Evolutionary conservation across 345 rosid genomes (phyloP), one percentile per base, ranked within the genome.

Genomic region (Eucalyptus decipiens): DNA sequence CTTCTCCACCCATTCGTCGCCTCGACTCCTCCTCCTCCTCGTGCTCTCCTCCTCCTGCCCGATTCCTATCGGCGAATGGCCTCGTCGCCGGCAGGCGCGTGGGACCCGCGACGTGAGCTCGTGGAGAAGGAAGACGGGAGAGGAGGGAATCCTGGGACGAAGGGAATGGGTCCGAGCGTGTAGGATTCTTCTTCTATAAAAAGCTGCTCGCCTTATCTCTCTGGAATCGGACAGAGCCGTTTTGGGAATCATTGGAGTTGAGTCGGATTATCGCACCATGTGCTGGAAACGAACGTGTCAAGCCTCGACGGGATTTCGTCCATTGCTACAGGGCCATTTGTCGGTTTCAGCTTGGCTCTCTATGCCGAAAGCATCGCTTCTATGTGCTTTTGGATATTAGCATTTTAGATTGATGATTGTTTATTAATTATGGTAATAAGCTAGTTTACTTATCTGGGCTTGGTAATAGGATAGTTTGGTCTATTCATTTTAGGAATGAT

Each of bases 1-100:
- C 91, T 87, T 93, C 96, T 37, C 43, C 72, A 9, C 86, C 89
- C 89, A 88, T 88, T 0, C 5, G 83, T 21, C 83, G 83, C 83
- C 19, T 11, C 58, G 58, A 52, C 42, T 40, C 12, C 45, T 72
- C 45, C 43, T 69, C 43, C 42, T 72, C 45, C 80, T 67, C 40
- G 80, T 32, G 34, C 80, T 16, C 80, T 28, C 67, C 37, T 62
- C 76, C 76, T 16, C 76, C 76, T 65, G 2, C 76, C 76, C 37
- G 76, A n/a, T 65, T 8, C 76, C 21, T 15, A n/a, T 65, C 40
- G 37, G 40, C 40, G 76, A 40, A 76, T 19, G 83, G 83, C 83
- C 47, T 76, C 47, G 47, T 21, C 15, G 83, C 13, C 83, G 8
- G 83, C 23, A 13, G 83, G 83, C 13, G 62, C 62, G 62, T 11